Evolutionary conservation across 2,329 filamentous ascomycete species (phyloP).

Genomic region (Emergomyces orientalis): DNA sequence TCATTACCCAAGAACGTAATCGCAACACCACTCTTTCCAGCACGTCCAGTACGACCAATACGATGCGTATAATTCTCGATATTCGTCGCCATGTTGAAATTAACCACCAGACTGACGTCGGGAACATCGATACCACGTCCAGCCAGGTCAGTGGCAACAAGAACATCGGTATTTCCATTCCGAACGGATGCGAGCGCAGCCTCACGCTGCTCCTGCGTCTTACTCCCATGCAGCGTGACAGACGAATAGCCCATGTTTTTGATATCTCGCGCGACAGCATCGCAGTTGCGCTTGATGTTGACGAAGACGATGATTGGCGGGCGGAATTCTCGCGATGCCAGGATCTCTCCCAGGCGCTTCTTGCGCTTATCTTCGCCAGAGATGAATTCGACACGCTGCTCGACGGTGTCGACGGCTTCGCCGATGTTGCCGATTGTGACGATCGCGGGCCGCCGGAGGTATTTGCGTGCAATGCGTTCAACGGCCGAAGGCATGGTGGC

Average conservation of each 20-base stretch:
- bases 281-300: constrained; percentile 99
- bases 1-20: constrained; percentile 92
- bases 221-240: constrained; percentile 87
- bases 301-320: constrained; percentile 98
- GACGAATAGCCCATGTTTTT: constrained; percentile 84
- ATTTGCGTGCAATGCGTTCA: constrained; percentile 94
- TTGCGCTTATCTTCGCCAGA: constrained; percentile 90
- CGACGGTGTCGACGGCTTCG: constrained; percentile 94
- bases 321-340: constrained; percentile 67
- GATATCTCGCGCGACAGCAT: constrained; percentile 87
- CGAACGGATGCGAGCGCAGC: constrained; percentile 79
- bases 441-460: constrained; percentile 82
- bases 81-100: constrained; percentile 94
- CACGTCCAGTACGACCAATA: constrained; percentile 92
- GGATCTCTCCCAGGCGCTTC: constrained; percentile 86
- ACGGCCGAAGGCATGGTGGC: constrained; percentile 92
- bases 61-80: constrained; percentile 97
- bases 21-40: constrained; percentile 89
- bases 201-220: constrained; percentile 96
- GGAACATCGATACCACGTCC: constrained; percentile 96
- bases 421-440: constrained; percentile 91
- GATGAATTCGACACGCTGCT: constrained; percentile 91
- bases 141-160: constrained; percentile 91
- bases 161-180: constrained; percentile 68
- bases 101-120: constrained; percentile 87